phyloP scores from a whole-genome alignment of 1,284 basidiomycete genomes.

The Volvariella volvacea region DNA sequence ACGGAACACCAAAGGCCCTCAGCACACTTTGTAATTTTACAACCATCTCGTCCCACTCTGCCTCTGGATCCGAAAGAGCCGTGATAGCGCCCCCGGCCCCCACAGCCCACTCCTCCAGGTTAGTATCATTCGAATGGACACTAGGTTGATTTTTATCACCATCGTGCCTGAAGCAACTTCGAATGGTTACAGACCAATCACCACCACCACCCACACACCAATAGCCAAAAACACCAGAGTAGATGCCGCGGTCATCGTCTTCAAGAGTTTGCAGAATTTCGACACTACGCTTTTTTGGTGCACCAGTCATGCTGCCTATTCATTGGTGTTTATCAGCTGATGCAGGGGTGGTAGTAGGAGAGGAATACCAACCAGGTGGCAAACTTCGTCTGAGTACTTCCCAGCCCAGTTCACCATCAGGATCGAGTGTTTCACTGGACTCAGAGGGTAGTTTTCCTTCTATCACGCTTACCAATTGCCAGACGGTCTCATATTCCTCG shows the following conservation, averaged over 20 bases:
- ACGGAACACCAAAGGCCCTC: slow-evolving; percentile 44
- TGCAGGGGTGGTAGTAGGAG: slow-evolving; percentile 1
- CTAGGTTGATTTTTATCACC: slow-evolving; percentile 9
- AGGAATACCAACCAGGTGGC: slow-evolving; percentile 66
- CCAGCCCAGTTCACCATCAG: slow-evolving; percentile 56
- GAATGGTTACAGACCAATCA: slow-evolving; percentile 95
- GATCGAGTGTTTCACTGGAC: slow-evolving; percentile 21
- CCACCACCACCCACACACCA: slow-evolving; percentile 85
- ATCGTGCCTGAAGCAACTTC: slow-evolving; percentile 83
- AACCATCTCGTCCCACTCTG: slow-evolving; percentile 94
- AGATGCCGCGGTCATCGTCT: slow-evolving; percentile 65
- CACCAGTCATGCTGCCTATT: slow-evolving; percentile 94
- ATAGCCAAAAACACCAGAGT: slow-evolving; percentile 95
- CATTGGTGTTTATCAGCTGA: slow-evolving; percentile 8
- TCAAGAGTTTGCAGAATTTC: slow-evolving; percentile 87
- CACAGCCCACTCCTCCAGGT: slow-evolving; percentile 59
- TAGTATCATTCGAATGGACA: slow-evolving; percentile 1
- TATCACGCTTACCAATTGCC: slow-evolving; percentile 95
- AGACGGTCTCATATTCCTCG: slow-evolving; percentile 93
- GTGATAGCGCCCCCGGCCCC: slow-evolving; percentile 97
- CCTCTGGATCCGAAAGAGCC: slow-evolving; percentile 79
- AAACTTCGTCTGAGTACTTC: slow-evolving; percentile 76
- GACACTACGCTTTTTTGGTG: slow-evolving; percentile 91
- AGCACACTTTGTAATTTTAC: slow-evolving; percentile 76
- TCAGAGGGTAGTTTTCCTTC: slow-evolving; percentile 48